Conservation (phyloP, 768 basidiomycete genomes). For the Suillus subaureus region DNA sequence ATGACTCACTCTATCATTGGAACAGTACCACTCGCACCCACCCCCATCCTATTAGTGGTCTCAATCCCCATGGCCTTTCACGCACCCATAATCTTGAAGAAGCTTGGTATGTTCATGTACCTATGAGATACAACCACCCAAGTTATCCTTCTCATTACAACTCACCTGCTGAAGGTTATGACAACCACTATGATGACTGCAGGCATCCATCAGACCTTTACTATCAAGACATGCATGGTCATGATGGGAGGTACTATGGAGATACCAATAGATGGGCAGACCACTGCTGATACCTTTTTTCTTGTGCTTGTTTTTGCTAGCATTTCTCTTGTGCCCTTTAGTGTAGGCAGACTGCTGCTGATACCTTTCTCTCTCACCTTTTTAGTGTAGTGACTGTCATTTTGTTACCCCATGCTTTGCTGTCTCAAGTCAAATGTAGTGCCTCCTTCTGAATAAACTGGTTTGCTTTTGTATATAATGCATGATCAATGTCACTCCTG, state of each 20-base stretch:
- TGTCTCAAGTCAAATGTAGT: neutral
- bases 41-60: neutral
- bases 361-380: neutral
- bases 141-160: neutral
- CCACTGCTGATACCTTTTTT: neutral
- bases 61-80: neutral
- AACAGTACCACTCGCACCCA: neutral
- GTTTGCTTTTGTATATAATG: too few species aligned
- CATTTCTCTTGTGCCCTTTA: neutral
- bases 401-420: neutral
- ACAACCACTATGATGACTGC: neutral
- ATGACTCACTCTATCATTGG: neutral
- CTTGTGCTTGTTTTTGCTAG: neutral
- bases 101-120: neutral
- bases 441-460: neutral
- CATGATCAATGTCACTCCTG: too few species aligned
- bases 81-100: neutral
- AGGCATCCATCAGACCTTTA: neutral
- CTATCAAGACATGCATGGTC: neutral
- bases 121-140: neutral
- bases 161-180: neutral
- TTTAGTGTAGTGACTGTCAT: conserved; percentile 4
- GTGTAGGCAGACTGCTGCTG: too few species aligned
- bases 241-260: conserved; percentile 1
- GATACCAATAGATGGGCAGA: neutral